A percentile compares a stretch with the other conserved stretches of the same genome.
phyloP scores from a whole-genome alignment of 225 moss, liverwort and hornwort species.

The Pseudisothecium myosuroides region DNA sequence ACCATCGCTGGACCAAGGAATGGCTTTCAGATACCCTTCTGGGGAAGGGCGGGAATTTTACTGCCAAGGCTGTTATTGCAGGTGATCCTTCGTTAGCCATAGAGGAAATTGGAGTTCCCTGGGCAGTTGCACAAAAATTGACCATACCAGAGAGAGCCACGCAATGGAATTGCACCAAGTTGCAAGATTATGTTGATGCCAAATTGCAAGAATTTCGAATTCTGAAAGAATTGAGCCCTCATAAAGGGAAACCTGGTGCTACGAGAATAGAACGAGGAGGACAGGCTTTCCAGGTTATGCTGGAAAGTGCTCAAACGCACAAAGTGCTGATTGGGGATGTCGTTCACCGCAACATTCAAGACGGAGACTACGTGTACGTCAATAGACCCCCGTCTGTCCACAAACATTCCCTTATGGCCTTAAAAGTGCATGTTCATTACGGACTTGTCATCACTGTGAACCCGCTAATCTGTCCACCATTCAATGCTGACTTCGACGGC shows the following conservation, averaged over 20 bases:
- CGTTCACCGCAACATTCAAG: slow-evolving; percentile 50
- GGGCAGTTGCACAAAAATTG: slow-evolving; percentile 44
- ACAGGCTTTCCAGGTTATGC: slow-evolving; percentile 9
- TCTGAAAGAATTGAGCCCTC: background rate
- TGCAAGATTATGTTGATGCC: slow-evolving; percentile 40
- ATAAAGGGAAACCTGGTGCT: slow-evolving; percentile 12
- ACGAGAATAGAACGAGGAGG: slow-evolving; percentile 34
- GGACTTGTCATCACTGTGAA: slow-evolving; percentile 61
- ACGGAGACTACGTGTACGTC: slow-evolving; percentile 74
- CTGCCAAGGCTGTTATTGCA: slow-evolving; percentile 52
- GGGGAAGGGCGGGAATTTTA: slow-evolving; percentile 52
- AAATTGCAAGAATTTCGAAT: background rate
- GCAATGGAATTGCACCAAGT: slow-evolving; percentile 21
- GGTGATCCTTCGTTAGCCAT: slow-evolving; percentile 74
- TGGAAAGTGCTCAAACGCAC: slow-evolving; percentile 10
- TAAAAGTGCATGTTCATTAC: slow-evolving; percentile 49
- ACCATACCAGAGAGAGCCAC: slow-evolving; percentile 60
- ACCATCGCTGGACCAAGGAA: slow-evolving; percentile 60
- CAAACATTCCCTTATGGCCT: slow-evolving; percentile 78
- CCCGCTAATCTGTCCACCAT: slow-evolving; percentile 78
- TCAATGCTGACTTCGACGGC: slow-evolving; percentile 87
- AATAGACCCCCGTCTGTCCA: slow-evolving; percentile 88
- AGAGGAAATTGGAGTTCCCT: slow-evolving; percentile 64
- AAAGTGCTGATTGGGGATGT: slow-evolving; percentile 58
- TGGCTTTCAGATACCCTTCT: slow-evolving; percentile 61